Conservation (phyloP, 139 green algal species). For the Tetraselmis striata region DNA sequence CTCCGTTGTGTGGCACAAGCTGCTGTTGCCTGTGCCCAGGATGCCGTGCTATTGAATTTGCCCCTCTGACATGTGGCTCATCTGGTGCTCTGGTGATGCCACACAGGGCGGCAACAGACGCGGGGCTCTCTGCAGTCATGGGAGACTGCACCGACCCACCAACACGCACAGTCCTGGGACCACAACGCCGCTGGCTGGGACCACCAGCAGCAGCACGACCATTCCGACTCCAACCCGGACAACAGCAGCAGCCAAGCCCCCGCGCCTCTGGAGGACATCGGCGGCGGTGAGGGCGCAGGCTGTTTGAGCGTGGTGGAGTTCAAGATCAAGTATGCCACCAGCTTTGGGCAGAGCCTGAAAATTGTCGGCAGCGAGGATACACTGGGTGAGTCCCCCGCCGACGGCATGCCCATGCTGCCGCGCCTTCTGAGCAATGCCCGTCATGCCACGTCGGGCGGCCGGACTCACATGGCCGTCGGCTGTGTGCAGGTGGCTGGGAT, state of each 20-base stretch:
- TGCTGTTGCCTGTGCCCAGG: neutral
- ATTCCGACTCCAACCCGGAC: neutral
- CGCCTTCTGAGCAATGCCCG: neutral
- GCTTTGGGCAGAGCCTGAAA: neutral
- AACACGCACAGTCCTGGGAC: neutral
- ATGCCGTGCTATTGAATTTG: neutral
- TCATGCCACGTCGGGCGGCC: too few species aligned
- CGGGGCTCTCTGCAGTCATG: too few species aligned
- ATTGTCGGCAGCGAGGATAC: neutral
- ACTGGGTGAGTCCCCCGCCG: neutral
- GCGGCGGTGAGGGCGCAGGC: neutral
- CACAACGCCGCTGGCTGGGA: neutral
- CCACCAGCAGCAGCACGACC: neutral
- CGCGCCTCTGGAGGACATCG: neutral
- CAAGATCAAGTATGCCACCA: neutral
- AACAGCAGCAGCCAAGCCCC: neutral
- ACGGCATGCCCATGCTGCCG: neutral
- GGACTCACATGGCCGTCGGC: too few species aligned
- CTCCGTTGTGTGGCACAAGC: too few species aligned
- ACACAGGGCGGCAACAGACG: neutral
- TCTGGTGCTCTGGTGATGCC: neutral
- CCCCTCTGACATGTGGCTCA: neutral
- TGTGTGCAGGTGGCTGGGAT: neutral
- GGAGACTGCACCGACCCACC: too few species aligned
- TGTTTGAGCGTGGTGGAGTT: neutral